Base-by-base conservation (phyloP, 1,139 yeast species). In the Blastobotrys arbuscula region DNA sequence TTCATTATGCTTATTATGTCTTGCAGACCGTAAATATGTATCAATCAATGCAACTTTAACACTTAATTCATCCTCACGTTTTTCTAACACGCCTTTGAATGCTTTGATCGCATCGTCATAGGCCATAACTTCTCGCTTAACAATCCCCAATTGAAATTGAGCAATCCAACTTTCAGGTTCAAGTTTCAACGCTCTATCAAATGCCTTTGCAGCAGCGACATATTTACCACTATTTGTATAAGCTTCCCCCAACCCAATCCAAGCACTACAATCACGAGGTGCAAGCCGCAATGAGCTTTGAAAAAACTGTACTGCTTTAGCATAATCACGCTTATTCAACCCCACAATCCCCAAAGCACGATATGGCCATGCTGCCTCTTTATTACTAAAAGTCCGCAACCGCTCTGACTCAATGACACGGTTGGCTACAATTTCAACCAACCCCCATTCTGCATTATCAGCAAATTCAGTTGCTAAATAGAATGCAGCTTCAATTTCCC, bases 161-260 rank as follows among this genome's bases (percentile, higher is more conserved):
- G 87, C 82, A 44, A 78, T 75, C 83, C 87, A 80, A 53, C 74
- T 76, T 1, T 63, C 59, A 0, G 78, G 72, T 33, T 78, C 77
- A 16, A 85, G 58, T 21, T 73, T 70, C 38, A 78, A 61, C 0
- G 92, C 88, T 53, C 81, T 81, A 36, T 71, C 73, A 59, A 89
- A 86, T 1, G 94, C 97, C 62, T 85, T 89, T 8, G 78, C 75
- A 0, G 96, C 88, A 2, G 97, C 95, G 51, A 85, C 92, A 44
- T 82, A 71, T 54, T 96, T 75, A 5, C 98, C 98, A 65, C 95
- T 80, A 41, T 81, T 78, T 50, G 76, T 73, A 63, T 92, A 92
- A 0, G 97, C 94, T 64, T 94, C 98, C 19, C 98, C 98, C 35
- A 92, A 71, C 0, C 97, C 97, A 23, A 85, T 74, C 97, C 97